Evolutionary conservation across 805 yeast genomes (phyloP), one percentile per base, ranked within the genome.

Genomic region (Starmerella powellii): DNA sequence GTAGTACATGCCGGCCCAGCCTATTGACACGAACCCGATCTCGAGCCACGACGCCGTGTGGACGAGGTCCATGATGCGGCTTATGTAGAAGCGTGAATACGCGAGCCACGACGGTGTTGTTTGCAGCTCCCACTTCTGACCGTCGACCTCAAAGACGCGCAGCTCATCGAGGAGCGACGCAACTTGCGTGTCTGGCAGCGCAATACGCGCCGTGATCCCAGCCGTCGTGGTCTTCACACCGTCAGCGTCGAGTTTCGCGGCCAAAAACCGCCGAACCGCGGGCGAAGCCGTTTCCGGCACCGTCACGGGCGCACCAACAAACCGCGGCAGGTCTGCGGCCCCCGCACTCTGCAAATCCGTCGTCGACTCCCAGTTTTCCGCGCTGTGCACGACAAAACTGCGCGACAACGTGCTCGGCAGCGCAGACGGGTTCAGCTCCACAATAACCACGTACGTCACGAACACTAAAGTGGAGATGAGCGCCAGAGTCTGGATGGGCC

Each of bases 401-500:
- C 57, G 55, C 17, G 54, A 35, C 31, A 54, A 46, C 32, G 51
- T 38, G 11, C 46, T 33, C 37, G 48, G 44, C 38, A 48, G 44
- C 32, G 51, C 40, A 33, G 49, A 30, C n/a, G 63, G 59, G 34
- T 64, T 59, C 36, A 62, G 53, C 51, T 64, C 66, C 45, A 74
- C 63, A 48, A 59, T 72, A 3, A 87, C 72, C 45, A 87, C 68
- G 59, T 87, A 88, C 8, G 88, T 80, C 40, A 82, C 63, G 3
- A 94, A 79, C 2, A 94, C 91, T 31, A 84, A 59, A 37, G 86
- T 63, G 12, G 88, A 70, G 5, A 85, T 72, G 43, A 74, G 56
- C 36, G 85, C 74, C 40, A 87, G 76, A 41, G 85, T 72, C 62
- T 87, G 97, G 51, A 88, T 83, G 15, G 98, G 98, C 56, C 78